Evolutionary conservation across 192 early-diverging fungal genomes (phyloP), one percentile per base, ranked within the genome.

Genomic region (Coemansia sp.): DNA sequence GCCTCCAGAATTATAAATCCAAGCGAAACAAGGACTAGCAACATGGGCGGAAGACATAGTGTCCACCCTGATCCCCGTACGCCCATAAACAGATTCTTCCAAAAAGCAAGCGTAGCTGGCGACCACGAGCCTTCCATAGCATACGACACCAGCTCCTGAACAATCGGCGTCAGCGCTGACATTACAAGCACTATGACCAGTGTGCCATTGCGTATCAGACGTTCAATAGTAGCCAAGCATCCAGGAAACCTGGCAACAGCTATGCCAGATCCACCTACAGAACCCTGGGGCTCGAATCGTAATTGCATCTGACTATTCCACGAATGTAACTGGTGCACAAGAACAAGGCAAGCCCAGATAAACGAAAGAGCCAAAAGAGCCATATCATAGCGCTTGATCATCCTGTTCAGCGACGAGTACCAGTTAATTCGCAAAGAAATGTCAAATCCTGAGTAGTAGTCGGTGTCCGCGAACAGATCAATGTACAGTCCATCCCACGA

Each of bases 341-440:
- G 40, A 6, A 87, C 72, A 61, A 91, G 56, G 5, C 89, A 70
- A 0, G 88, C 85, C 61, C 88, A 88, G 8, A 91, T 77, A 65
- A 88, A 91, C 16, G 89, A 83, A 65, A 91, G 83, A 4, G 87
- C 87, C n/a, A 88, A 62, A 18, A 91, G 61, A n/a, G 87, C 85
- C 63, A 90, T 90, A 23, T 90, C 87, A 50, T 91, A 88, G 40
- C 92, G 85, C 69, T 91, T 89, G 8, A 91, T 81, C 43, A 89
- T 70, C 21, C 88, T 84, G 32, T 88, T 89, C 37, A 91, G 66
- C 66, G 88, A 89, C 43, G 89, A 89, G 69, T 91, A 92, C 77
- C 81, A 85, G 73, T 92, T 88, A 13, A 92, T 73, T 1, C 54
- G 56, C 49, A 92, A 67, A 10, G 75, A 64, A 0, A 93, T 12